Base-by-base conservation (phyloP, 202 grass and related monocot species). In the Elaeis oleifera region DNA sequence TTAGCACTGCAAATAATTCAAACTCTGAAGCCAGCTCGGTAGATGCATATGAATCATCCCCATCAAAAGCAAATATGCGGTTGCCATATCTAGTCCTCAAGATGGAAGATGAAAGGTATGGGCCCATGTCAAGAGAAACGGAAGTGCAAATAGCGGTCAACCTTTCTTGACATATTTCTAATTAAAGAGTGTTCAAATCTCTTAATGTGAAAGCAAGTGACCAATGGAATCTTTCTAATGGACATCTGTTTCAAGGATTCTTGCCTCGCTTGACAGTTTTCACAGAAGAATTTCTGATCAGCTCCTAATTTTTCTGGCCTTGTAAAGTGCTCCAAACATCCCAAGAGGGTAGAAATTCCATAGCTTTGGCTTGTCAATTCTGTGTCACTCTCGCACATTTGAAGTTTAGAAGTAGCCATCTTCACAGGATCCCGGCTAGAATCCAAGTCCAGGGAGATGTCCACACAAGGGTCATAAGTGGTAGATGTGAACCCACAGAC, bases 161-260 rank as follows among this genome's bases (percentile, higher is more conserved):
- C 87, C 66, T 97, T 97, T 28, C 82, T 81, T 19, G 80, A 92
- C 63, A 81, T 83, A 59, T 89, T 97, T 76, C 80, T 92, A 18
- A 81, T 74, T 32, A 76, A 71, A 0, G 78, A 96, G 69, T 97
- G 88, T 72, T 97, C 94, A 81, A 97, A 97, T 59, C 88, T 82
- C 68, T 97, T 97, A 23, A 97, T 88, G 61, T 92, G 94, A 74
- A 97, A 92, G 88, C 81, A 89, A 18, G 83, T 81, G 77, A 97
- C 88, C 63, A 97, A 69, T 56, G 94, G 94, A 64, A 97, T 89
- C 68, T 85, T 97, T 66, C 88, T 81, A 72, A 97, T 86, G 22
- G 94, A 97, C 94, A 97, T 97, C 67, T 99, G 94, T 66, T 99
- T 99, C 64, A 99, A 69, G 20, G 94, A 99, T 56, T 89, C 88